A percentile compares a stretch with the other conserved stretches of the same genome.
phyloP scores from a whole-genome alignment of 257 asterid species.

The Solanum pimpinellifolium region DNA sequence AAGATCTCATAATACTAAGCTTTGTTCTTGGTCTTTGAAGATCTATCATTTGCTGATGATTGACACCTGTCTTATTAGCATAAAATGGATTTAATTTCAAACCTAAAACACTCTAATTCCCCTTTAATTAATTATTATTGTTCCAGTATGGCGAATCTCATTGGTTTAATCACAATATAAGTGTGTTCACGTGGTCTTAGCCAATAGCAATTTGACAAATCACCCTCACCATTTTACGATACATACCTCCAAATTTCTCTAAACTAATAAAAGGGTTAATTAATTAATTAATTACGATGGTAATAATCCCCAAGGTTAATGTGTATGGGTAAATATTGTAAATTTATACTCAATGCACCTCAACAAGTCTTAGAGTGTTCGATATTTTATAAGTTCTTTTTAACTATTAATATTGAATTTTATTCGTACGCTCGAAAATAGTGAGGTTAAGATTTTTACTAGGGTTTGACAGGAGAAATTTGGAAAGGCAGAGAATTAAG shows the following conservation, averaged over 20 bases:
- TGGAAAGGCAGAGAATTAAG: background rate
- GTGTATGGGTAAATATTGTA: background rate
- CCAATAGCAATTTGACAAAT: slow-evolving; percentile 7
- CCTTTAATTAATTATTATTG: background rate
- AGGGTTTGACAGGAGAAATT: background rate
- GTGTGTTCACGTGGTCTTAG: slow-evolving; percentile 16
- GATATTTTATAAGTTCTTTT: background rate
- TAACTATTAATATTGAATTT: background rate
- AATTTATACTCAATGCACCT: background rate
- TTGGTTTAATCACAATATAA: slow-evolving; percentile 8
- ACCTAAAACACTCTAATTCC: background rate
- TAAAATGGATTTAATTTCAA: background rate
- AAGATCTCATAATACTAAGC: background rate
- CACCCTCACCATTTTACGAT: background rate
- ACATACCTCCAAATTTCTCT: background rate
- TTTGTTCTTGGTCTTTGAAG: slow-evolving; percentile 6
- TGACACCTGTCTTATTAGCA: slow-evolving; percentile 30
- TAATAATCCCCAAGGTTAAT: background rate
- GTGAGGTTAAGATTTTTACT: background rate
- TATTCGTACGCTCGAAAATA: background rate
- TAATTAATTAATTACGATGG: background rate
- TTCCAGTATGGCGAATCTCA: slow-evolving; percentile 7
- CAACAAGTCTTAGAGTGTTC: background rate
- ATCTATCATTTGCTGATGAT: slow-evolving; percentile 32
- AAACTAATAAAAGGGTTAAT: background rate